Conservation (phyloP, 2,329 filamentous ascomycete genomes). For the Tolypocladium pustulatum region DNA sequence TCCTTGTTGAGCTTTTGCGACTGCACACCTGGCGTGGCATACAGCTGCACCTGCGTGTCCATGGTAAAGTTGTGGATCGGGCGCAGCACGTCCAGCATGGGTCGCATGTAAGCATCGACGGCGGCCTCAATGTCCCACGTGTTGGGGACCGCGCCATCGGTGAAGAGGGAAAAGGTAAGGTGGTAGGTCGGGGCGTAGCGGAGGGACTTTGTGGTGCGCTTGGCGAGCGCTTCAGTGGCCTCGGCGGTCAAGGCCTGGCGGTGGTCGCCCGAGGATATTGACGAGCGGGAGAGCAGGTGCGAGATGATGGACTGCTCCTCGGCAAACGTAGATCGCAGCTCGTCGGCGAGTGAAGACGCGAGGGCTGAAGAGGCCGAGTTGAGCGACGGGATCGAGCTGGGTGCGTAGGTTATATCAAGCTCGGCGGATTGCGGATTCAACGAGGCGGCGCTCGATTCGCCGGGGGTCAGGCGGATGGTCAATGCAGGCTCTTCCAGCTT, state of each 20-base stretch:
- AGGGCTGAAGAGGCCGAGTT: slow-evolving; percentile 63
- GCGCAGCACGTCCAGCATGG: slow-evolving; percentile 67
- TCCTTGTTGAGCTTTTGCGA: slow-evolving; percentile 64
- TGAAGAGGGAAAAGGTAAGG: slow-evolving; percentile 90
- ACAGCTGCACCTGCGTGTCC: slow-evolving; percentile 91
- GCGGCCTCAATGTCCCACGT: slow-evolving; percentile 86
- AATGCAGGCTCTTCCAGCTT: slow-evolving; percentile 48
- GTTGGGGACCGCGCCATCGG: slow-evolving; percentile 64
- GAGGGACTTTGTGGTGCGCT: slow-evolving; percentile 72
- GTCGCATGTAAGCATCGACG: slow-evolving; percentile 69
- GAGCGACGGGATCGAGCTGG: slow-evolving; percentile 54
- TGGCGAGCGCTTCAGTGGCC: slow-evolving; percentile 45
- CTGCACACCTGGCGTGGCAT: slow-evolving; percentile 61
- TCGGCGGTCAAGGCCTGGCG: slow-evolving; percentile 38
- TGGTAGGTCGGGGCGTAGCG: slow-evolving; percentile 94
- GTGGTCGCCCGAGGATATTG: slow-evolving; percentile 36
- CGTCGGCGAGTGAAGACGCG: slow-evolving; percentile 66
- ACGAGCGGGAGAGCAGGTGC: slow-evolving; percentile 54
- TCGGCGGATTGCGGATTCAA: slow-evolving; percentile 60
- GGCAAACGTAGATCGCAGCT: slow-evolving; percentile 67
- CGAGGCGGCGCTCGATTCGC: slow-evolving; percentile 47
- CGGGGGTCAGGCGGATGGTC: slow-evolving; percentile 59
- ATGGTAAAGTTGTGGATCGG: slow-evolving; percentile 92
- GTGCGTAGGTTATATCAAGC: slow-evolving; percentile 68
- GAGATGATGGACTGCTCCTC: slow-evolving; percentile 85